Evolutionary conservation across 2,329 filamentous ascomycete species (phyloP), one percentile per base, ranked within the genome.

Genomic region (Arthrobotrys sphaeroides): DNA sequence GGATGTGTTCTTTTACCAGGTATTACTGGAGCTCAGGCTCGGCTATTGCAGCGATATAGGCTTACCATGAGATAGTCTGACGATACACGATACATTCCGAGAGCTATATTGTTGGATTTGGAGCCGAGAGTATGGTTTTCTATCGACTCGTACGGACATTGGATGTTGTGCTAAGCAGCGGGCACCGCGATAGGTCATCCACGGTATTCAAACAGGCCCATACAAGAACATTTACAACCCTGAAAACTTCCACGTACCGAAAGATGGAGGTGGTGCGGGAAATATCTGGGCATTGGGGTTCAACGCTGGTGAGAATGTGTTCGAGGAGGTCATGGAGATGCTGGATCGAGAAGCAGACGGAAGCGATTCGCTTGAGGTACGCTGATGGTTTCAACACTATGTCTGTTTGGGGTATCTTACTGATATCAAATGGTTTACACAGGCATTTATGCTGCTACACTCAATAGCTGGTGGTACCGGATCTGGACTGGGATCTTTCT

Each of bases 151-250:
- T 22, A 16, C 1, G 13, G 22, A 78, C 47, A 7, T 38, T n/a
- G 13, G 38, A 40, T 16, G 38, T 12, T 47, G 36, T 36, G 20
- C 36, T 61, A 45, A 60, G n/a, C n/a, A 4, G 33, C n/a, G 22
- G 13, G 69, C n/a, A 42, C 47, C 40, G 31, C 33, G 78, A 16
- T 77, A 88, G 90, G 91, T 98, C 77, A 91, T 99, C 81, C 91
- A 98, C 82, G 86, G 89, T 77, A 99, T 99, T 79, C 94, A 98
- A 84, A 91, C 90, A 7, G 93, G 95, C 0, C 90, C 94, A 0
- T 99, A 99, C 86, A 93, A 91, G 83, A 98, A 99, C 83, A 99
- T 99, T 74, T 99, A 99, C 88, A 99, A 99, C 82, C 95, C 95
- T 0, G 95, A 99, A 84, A 99, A 99, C 85, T 97, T 98, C 84